Base-by-base conservation (phyloP, 768 basidiomycete genomes). In the Cantharellus cinnabarinus region DNA sequence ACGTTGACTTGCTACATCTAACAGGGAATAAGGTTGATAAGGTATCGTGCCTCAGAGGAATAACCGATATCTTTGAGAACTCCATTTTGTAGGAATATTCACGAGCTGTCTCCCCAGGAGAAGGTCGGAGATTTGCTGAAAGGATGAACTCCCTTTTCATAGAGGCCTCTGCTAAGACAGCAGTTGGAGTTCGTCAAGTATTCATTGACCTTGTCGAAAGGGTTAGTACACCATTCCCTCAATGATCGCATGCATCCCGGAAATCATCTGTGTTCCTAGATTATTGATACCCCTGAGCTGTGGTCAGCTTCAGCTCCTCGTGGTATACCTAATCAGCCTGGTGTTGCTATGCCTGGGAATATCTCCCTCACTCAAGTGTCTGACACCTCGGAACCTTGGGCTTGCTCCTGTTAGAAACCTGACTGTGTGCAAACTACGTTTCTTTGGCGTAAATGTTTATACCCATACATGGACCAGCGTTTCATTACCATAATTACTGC, bases 131-230 rank as follows among this genome's bases (percentile, higher is more conserved):
- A 1, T 97, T 94, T 64, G 94, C 94, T 0, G 72, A 73, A 35
- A 77, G 85, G 40, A 89, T 89, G 77, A 78, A 79, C 15, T 85
- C 83, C 20, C 72, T 90, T 51, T 98, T 98, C 70, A 73, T 97
- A 50, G 94, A 98, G 71, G 82, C 89, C 0, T 88, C 84, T 0
- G 94, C 94, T 0, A 97, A 97, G 79, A 95, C 89, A 0, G 79
- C 83, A 4, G 74, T 86, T 0, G 83, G 85, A 14, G 91, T 97
- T 3, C 75, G 74, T 39, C 86, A 89, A 51, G 80, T 83, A 2
- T 84, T 84, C 65, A 71, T 75, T 50, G 82, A 85, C 58, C 79
- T 94, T 3, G 90, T 95, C 29, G 76, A 78, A 67, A 76, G 77
- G 70, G 93, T 94, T 61, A 64, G 70, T 64, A 51, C 29, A 20